Evolutionary conservation across 345 rosid species (phyloP).

Genomic region (Trapa incisa): DNA sequence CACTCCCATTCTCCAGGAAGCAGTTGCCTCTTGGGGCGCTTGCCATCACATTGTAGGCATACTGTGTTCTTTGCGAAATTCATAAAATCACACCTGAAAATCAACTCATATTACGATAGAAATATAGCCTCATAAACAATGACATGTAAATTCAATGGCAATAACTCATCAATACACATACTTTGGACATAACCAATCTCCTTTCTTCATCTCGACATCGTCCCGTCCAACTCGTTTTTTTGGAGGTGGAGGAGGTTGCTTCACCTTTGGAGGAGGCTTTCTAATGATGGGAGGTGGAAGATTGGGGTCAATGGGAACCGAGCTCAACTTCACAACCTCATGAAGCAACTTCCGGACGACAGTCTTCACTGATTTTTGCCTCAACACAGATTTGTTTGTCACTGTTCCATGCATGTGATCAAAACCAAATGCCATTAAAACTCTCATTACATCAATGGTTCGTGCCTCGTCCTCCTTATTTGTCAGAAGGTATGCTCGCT

Average conservation of each 20-base stretch:
- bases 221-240: conserved; percentile 89
- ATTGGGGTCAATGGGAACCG: conserved; percentile 87
- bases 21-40: conserved; percentile 89
- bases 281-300: conserved; percentile 82
- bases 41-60: conserved; percentile 96
- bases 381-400: conserved; percentile 47
- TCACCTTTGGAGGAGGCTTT: conserved; percentile 86
- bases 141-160: neutral
- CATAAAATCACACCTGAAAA: conserved; percentile 87
- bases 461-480: conserved; percentile 96
- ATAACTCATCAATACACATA: conserved; percentile 23
- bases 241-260: conserved; percentile 92
- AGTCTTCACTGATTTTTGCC: conserved; percentile 67
- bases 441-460: conserved; percentile 71
- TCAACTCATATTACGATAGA: neutral
- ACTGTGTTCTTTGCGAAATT: conserved; percentile 88
- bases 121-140: neutral
- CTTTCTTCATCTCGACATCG: conserved; percentile 95
- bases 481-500: conserved; percentile 65
- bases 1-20: conserved; percentile 99
- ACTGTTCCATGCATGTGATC: conserved; percentile 46
- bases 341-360: conserved; percentile 80
- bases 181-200: conserved; percentile 98
- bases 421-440: conserved; percentile 65
- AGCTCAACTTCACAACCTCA: conserved; percentile 76